phyloP scores from a whole-genome alignment of 2,329 filamentous ascomycete genomes.

The Fusarium duplospermum region DNA sequence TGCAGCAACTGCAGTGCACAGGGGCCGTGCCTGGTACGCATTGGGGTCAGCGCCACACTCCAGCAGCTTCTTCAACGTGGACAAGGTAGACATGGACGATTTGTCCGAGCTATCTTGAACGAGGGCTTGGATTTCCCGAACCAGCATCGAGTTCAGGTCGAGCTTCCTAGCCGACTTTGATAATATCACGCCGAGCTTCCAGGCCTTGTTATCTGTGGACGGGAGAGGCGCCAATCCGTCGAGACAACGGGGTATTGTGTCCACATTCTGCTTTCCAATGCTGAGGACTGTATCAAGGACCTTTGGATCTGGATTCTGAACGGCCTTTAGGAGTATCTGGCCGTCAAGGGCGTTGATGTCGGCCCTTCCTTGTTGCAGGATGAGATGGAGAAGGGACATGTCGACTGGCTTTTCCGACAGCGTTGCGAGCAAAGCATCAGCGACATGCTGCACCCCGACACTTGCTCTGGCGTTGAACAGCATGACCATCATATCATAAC shows the following conservation, averaged over 20 bases:
- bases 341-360: constrained; percentile 64
- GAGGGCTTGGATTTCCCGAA: constrained; percentile 62
- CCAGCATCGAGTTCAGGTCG: constrained; percentile 58
- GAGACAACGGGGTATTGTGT: constrained; percentile 58
- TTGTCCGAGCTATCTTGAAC: constrained; percentile 52
- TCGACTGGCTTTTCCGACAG: constrained; percentile 61
- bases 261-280: constrained; percentile 57
- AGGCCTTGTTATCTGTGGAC: constrained; percentile 58
- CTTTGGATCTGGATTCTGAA: constrained; percentile 57
- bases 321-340: constrained; percentile 55
- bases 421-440: constrained; percentile 55
- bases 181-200: constrained; percentile 63
- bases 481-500: constrained; percentile 60
- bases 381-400: constrained; percentile 58
- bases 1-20: constrained; percentile 63
- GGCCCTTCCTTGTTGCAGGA: constrained; percentile 63
- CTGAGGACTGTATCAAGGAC: constrained; percentile 61
- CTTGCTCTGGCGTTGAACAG: constrained; percentile 60
- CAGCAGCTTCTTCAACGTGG: constrained; percentile 60
- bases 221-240: constrained; percentile 56
- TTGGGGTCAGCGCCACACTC: constrained; percentile 67
- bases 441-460: constrained; percentile 56
- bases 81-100: constrained; percentile 57
- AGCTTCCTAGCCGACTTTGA: constrained; percentile 56
- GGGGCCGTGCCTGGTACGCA: constrained; percentile 60